Percentiles rank a stretch among this genome's conserved stretches.
Evolutionary conservation across 805 yeast species (phyloP).

Genomic region (Ogataea minuta): DNA sequence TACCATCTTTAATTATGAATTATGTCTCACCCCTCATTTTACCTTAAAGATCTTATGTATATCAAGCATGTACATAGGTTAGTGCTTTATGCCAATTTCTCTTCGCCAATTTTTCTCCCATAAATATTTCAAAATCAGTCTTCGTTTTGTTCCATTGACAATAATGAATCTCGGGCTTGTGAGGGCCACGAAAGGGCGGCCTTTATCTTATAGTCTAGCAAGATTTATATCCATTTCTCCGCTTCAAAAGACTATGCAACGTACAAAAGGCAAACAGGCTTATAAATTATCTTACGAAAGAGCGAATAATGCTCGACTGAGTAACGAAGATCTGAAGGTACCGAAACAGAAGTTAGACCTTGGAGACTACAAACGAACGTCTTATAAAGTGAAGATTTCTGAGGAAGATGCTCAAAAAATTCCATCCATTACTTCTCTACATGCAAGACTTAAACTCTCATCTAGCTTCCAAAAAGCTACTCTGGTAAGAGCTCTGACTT

Average conservation of each 20-base stretch:
- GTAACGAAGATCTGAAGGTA: slow-evolving; percentile 13
- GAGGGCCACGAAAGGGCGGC: slow-evolving; percentile 1
- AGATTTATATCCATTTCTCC: slow-evolving; percentile 17
- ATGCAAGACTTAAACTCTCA: slow-evolving; percentile 70
- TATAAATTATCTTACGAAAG: slow-evolving; percentile 31
- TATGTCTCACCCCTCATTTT: slow-evolving; percentile 3
- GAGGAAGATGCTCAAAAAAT: slow-evolving; percentile 56
- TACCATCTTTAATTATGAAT: slow-evolving; percentile 1
- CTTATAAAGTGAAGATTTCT: slow-evolving; percentile 33
- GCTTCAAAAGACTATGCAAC: slow-evolving; percentile 7
- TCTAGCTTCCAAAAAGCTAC: slow-evolving; percentile 55
- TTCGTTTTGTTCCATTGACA: too few relatives aligned
- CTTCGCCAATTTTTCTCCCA: slow-evolving; percentile 15
- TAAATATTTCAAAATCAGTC: slow-evolving; percentile 1
- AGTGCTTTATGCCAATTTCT: slow-evolving; percentile 10
- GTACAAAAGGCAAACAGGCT: slow-evolving; percentile 14
- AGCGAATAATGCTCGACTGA: slow-evolving; percentile 23
- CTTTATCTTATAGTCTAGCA: neutral
- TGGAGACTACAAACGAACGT: slow-evolving; percentile 31
- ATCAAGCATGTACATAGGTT: slow-evolving; percentile 1
- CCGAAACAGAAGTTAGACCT: slow-evolving; percentile 31
- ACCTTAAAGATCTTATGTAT: too few relatives aligned
- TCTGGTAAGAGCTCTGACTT: slow-evolving; percentile 77
- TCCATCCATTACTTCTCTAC: slow-evolving; percentile 76
- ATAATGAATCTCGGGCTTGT: slow-evolving; percentile 1